A percentile compares a stretch with the other conserved stretches of the same genome.
Conservation (phyloP, 2,329 filamentous ascomycete genomes). For the Alternaria incomplexa region DNA sequence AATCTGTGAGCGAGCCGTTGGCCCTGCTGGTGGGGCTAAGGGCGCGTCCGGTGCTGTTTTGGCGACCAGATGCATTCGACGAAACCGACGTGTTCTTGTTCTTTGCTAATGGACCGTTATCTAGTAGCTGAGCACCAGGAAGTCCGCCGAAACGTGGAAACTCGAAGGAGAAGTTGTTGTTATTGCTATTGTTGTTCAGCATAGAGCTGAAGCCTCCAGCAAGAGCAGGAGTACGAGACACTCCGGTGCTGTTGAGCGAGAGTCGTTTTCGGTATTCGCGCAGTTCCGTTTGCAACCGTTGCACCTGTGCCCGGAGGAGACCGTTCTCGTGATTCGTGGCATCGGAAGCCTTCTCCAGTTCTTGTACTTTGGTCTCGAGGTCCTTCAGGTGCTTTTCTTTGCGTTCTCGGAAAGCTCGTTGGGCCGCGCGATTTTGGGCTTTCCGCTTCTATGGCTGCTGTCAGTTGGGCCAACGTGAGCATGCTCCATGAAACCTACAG, state of each 20-base stretch:
- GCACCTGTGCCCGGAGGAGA: constrained; percentile 82
- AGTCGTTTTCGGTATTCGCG: constrained; percentile 90
- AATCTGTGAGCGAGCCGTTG: constrained; percentile 31
- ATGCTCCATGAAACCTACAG: constrained; percentile 67
- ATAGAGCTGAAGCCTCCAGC: constrained; percentile 53
- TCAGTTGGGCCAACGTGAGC: constrained; percentile 27
- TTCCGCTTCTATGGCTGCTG: constrained; percentile 76
- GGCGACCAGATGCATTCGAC: constrained; percentile 32
- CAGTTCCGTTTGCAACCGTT: constrained; percentile 83
- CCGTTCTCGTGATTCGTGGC: constrained; percentile 85
- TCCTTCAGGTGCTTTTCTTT: constrained; percentile 71
- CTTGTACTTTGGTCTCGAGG: constrained; percentile 71
- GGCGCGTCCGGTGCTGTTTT: constrained; percentile 42
- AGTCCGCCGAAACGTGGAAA: constrained; percentile 92
- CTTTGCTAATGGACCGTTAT: constrained; percentile 51
- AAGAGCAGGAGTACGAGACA: constrained; percentile 57
- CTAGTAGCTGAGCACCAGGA: constrained; percentile 61
- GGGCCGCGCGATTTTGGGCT: constrained; percentile 71
- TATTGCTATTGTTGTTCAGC: constrained; percentile 64
- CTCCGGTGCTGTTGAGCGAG: constrained; percentile 62
- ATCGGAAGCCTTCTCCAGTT: constrained; percentile 80
- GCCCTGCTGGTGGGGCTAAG: constrained; percentile 46
- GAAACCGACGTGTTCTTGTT: constrained; percentile 36
- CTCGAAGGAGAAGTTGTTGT: constrained; percentile 91
- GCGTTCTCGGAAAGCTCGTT: constrained; percentile 66